These are phyloP conservation scores for Hordeum pubiflorum DNA, from an alignment of 202 grass and related monocot genomes.

Conservation along the genomic window DNA sequence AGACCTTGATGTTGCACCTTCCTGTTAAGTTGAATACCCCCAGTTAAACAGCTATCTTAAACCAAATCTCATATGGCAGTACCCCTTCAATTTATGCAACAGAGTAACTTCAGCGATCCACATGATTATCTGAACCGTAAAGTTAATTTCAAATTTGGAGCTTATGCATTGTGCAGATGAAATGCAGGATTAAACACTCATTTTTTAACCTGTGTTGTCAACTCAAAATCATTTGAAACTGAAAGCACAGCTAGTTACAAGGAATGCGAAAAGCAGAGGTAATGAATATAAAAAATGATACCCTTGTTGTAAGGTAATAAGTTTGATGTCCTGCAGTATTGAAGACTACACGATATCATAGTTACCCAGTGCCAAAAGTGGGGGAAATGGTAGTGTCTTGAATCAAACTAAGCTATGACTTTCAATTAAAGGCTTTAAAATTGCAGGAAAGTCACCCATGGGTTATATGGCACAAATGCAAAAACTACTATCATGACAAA, in stretches of 20 bases:
- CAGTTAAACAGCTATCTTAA: conserved; percentile 6
- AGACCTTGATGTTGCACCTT: conserved; percentile 62
- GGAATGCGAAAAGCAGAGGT: neutral
- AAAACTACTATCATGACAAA: neutral
- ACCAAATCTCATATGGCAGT: neutral
- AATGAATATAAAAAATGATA: neutral
- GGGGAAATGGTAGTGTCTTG: neutral
- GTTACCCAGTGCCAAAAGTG: neutral
- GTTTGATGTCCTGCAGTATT: neutral
- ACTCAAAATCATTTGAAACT: neutral
- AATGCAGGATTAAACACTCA: neutral
- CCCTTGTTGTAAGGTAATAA: neutral
- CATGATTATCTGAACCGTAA: neutral
- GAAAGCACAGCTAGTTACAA: neutral
- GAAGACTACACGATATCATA: neutral
- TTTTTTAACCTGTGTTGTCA: neutral
- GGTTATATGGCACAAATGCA: neutral
- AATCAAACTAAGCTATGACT: conserved; percentile 1
- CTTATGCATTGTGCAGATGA: neutral
- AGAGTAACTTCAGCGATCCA: neutral
- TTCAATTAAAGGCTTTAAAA: conserved; percentile 4
- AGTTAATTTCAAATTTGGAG: neutral
- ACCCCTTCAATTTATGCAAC: neutral
- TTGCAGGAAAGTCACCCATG: neutral
- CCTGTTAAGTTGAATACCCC: conserved; percentile 43